These are phyloP conservation scores for Calamus simplicifolius DNA, from an alignment of 176 grass and related monocot species.

Conservation along the genomic window DNA sequence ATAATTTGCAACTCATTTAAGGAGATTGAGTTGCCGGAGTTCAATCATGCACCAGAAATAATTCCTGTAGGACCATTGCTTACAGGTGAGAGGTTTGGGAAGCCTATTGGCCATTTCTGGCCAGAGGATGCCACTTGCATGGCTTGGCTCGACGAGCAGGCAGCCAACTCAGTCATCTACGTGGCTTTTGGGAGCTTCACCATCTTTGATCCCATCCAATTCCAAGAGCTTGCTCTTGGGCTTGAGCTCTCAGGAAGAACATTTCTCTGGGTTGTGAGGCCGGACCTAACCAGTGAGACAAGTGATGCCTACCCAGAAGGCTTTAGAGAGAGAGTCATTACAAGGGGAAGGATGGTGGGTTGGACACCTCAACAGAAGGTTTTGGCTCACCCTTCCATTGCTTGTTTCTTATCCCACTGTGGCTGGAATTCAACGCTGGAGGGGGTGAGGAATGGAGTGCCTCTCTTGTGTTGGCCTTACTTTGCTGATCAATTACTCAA, in stretches of 20 bases:
- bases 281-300: conserved; percentile 13
- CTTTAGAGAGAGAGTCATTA: neutral
- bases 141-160: conserved; percentile 44
- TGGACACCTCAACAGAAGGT: conserved; percentile 39
- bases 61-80: conserved; percentile 37
- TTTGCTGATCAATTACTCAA: conserved; percentile 26
- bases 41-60: conserved; percentile 20
- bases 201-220: conserved; percentile 1
- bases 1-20: conserved; percentile 55
- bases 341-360: conserved; percentile 17
- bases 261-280: conserved; percentile 59
- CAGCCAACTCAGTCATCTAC: conserved; percentile 35
- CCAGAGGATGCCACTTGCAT: conserved; percentile 28
- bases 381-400: conserved; percentile 25
- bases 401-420: conserved; percentile 43
- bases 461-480: conserved; percentile 27
- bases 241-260: conserved; percentile 24
- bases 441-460: conserved; percentile 17
- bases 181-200: conserved; percentile 59
- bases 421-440: conserved; percentile 59
- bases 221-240: conserved; percentile 55
- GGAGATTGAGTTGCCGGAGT: conserved; percentile 34
- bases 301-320: conserved; percentile 20
- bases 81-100: neutral
- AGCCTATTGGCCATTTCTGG: conserved; percentile 41